Percentiles rank a stretch among this genome's conserved stretches.
Evolutionary conservation across 2,329 filamentous ascomycete species (phyloP).

Genomic region (Fusarium sp.): DNA sequence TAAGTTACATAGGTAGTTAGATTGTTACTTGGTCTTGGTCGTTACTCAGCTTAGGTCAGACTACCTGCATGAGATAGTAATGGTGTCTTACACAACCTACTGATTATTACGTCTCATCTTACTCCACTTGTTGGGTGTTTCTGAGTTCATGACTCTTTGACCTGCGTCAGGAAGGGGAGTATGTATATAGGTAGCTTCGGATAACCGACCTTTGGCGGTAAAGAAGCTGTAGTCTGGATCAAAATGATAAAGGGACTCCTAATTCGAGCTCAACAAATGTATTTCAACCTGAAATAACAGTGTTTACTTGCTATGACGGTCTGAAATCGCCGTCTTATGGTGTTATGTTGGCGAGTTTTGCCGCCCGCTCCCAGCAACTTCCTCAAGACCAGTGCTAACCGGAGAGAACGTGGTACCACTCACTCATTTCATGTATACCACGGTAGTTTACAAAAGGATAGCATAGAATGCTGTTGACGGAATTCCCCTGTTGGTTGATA

Average conservation of each 20-base stretch:
- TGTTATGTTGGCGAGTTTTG: conserved; percentile 50
- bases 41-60: not conserved
- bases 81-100: not conserved
- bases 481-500: conserved; percentile 70
- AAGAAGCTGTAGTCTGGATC: not conserved
- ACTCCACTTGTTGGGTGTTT: not conserved
- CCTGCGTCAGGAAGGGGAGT: not conserved
- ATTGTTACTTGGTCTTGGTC: not conserved
- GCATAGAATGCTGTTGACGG: conserved; percentile 68
- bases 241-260: not conserved
- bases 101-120: not conserved
- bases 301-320: not conserved
- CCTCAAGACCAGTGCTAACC: conserved; percentile 66
- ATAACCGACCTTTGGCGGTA: not conserved
- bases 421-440: conserved; percentile 67
- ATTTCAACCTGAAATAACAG: not conserved
- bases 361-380: conserved; percentile 65
- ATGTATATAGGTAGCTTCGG: not conserved
- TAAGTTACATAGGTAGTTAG: not conserved
- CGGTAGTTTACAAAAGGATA: conserved; percentile 66
- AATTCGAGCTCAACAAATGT: not conserved
- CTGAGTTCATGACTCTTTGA: not conserved
- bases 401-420: conserved; percentile 71
- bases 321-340: not conserved
- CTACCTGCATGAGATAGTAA: not conserved